Base-by-base conservation (phyloP, 495 filamentous ascomycete species). In the Thermothielavioides terrestris region DNA sequence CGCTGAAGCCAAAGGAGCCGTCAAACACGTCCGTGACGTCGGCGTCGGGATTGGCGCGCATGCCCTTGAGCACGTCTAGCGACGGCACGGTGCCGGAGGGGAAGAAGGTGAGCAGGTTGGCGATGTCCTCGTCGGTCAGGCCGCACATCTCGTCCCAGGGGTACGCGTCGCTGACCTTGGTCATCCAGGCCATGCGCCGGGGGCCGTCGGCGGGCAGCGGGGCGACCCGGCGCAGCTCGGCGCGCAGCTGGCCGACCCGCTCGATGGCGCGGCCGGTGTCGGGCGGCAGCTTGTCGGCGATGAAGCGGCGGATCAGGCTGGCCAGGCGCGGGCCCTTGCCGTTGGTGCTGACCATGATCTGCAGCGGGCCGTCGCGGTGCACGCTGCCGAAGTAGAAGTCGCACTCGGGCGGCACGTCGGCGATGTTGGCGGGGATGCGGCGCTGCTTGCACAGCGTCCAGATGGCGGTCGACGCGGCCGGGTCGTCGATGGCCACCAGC, bases 361-460 rank as follows among this genome's bases (percentile, higher is more conserved):
- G 92, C 53, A 98, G 66, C 9, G 92, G 94, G 0, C 92, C 92
- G 66, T 97, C 94, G 20, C 92, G 80, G 71, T 98, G 86, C 25
- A 96, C 80, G 66, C 84, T 89, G 39, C 92, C 92, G 66, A 98
- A 98, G 68, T 96, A 98, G 63, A 98, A 98, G 60, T 98, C 92
- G 64, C 92, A 98, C 66, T 97, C 92, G 0, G 89, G 78, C 0
- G 94, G 94, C 1, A 97, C 94, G 67, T 98, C 92, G 50, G 92
- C 92, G 43, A 98, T 94, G 66, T 98, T 98, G 30, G 88, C 89
- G 1, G 89, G 80, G 43, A 97, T 89, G 36, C 81, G 81, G 35
- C 72, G 75, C 61, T 85, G 78, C 59, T 95, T 88, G 73, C 91
- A 97, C 0, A 95, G 77, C 55, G 88, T 87, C 84, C 88, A 97